Conservation (phyloP, 495 filamentous ascomycete genomes). For the Podospora australis region DNA sequence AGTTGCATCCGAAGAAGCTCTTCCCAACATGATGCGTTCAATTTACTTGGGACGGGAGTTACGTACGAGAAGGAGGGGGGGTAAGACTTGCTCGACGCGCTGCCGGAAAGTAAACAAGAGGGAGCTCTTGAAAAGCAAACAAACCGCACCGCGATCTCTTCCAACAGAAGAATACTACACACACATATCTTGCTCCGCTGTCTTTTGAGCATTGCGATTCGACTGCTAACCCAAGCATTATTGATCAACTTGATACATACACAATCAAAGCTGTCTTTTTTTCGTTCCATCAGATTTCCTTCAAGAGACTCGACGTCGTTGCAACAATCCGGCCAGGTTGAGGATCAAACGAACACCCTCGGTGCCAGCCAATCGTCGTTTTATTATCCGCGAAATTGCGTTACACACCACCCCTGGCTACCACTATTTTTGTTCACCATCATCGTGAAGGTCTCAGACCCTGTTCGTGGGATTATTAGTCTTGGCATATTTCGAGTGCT, state of each 20-base stretch:
- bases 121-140: slow-evolving; percentile 5
- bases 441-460: slow-evolving; percentile 8
- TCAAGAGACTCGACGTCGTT: slow-evolving; percentile 9
- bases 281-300: slow-evolving; percentile 22
- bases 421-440: slow-evolving; percentile 6
- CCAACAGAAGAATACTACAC: background rate
- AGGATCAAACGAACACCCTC: slow-evolving; percentile 20
- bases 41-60: slow-evolving; percentile 2
- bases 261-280: slow-evolving; percentile 14
- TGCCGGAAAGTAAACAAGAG: slow-evolving; percentile 22
- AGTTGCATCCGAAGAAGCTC: too few relatives aligned
- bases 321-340: too few relatives aligned
- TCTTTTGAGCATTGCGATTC: slow-evolving; percentile 6
- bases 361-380: slow-evolving; percentile 16
- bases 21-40: background rate
- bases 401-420: slow-evolving; percentile 12
- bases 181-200: slow-evolving; percentile 2
- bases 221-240: slow-evolving; percentile 25
- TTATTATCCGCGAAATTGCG: slow-evolving; percentile 31
- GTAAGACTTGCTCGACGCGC: slow-evolving; percentile 6
- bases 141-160: too few relatives aligned
- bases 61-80: slow-evolving; percentile 2
- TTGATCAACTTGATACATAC: slow-evolving; percentile 16
- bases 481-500: slow-evolving; percentile 21
- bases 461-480: slow-evolving; percentile 3